Evolutionary conservation across 2,329 filamentous ascomycete genomes (phyloP), one percentile per base, ranked within the genome.

Genomic region (Coniochaeta sp.): DNA sequence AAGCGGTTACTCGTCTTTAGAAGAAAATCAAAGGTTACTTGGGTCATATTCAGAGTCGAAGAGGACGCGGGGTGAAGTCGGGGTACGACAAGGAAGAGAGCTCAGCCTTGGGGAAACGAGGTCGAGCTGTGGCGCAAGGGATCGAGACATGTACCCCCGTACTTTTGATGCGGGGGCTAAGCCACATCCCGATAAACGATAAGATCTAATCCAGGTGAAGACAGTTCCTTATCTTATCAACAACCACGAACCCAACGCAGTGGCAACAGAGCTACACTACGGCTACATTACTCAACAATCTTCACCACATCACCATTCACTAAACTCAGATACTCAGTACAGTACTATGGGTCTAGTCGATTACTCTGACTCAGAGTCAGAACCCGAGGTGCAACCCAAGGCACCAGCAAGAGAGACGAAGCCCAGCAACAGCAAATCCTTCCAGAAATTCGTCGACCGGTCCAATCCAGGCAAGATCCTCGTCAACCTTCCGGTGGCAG

Each of bases 381-480:
- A 90, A 59, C 62, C 74, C 40, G 72, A 73, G 60, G 61, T 67
- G 19, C 55, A 68, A 70, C 60, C 61, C 42, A 60, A 62, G 60
- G 68, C 69, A 8, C 65, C 65, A 54, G 59, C 70, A 24, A 72
- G 77, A 67, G 26, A 26, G 26, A 65, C 72, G 57, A 61, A 67
- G 57, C 54, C 54, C 16, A 55, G 62, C 30, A 70, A 77, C 24
- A 83, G 90, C 72, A 82, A 88, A 61, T 76, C 84, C 19, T 89
- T 92, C 70, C 88, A 89, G 69, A 93, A 92, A 73, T 85, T 95
- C 59, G 85, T 96, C 74, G 89, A 95, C 75, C 85, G 89, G 71
- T 83, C 87, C 59, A 91, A 92, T 70, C 86, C 90, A 8, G 86
- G 89, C 74, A 96, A 93, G 75, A 96, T 97, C 73, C 81, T 88